phyloP scores from a whole-genome alignment of 2,329 filamentous ascomycete species.

The Hymenoscyphus fructigenus region DNA sequence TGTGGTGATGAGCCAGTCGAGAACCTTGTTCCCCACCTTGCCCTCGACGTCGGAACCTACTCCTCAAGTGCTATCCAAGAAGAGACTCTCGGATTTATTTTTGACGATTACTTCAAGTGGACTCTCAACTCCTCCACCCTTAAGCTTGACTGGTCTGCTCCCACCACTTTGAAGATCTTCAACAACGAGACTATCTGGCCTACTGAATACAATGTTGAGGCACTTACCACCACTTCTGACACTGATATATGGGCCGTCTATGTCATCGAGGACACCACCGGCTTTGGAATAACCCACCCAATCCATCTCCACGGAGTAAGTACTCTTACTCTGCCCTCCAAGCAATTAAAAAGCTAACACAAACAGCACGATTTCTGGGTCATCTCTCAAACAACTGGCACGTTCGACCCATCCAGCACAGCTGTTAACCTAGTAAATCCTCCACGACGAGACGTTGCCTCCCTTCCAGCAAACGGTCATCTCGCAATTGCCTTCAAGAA shows the following conservation, averaged over 20 bases:
- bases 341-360: too few species aligned
- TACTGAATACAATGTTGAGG: conserved; percentile 36
- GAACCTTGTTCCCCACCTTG: conserved; percentile 32
- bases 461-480: conserved; percentile 40
- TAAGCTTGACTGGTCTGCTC: conserved; percentile 47
- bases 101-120: conserved; percentile 45
- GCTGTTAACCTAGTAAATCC: conserved; percentile 44
- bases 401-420: conserved; percentile 30
- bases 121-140: conserved; percentile 49
- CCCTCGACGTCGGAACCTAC: conserved; percentile 27
- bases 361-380: conserved; percentile 51
- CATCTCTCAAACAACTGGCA: conserved; percentile 45
- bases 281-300: conserved; percentile 29
- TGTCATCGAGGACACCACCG: conserved; percentile 31
- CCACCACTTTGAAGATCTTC: conserved; percentile 42
- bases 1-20: conserved; percentile 35
- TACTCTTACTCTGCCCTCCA: too few species aligned
- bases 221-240: conserved; percentile 38
- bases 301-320: conserved; percentile 54
- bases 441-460: conserved; percentile 51
- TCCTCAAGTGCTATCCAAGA: conserved; percentile 12
- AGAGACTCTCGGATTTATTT: conserved; percentile 19
- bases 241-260: conserved; percentile 31
- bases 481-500: conserved; percentile 36
- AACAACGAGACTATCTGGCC: conserved; percentile 34